Conservation (phyloP, 2,329 filamentous ascomycete genomes). For the Monosporascus cannonballus region DNA sequence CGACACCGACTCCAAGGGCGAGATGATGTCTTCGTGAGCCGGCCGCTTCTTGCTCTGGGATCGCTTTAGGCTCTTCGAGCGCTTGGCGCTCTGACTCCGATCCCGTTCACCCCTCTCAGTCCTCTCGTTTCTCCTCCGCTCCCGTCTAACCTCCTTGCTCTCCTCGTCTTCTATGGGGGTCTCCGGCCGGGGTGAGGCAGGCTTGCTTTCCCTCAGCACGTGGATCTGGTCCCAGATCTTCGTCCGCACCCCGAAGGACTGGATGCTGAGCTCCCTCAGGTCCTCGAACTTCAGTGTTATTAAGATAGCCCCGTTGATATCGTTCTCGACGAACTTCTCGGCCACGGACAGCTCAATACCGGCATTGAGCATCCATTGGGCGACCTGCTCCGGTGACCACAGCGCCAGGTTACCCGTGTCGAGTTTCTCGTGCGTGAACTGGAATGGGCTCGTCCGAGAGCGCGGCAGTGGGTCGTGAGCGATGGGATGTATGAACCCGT, state of each 20-base stretch:
- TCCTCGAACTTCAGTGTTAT: constrained; percentile 91
- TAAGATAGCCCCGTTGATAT: constrained; percentile 83
- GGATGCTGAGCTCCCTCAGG: constrained; percentile 72
- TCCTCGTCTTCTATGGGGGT: constrained; percentile 58
- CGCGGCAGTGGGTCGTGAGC: constrained; percentile 32
- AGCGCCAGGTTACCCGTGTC: constrained; percentile 53
- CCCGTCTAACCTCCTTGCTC: constrained; percentile 43
- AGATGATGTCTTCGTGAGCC: constrained; percentile 58
- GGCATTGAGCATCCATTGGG: constrained; percentile 78
- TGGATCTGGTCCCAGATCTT: constrained; percentile 77
- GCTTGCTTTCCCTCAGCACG: constrained; percentile 52
- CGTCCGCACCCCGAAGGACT: constrained; percentile 75
- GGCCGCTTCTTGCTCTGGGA: constrained; percentile 27
- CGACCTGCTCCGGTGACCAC: constrained; percentile 73
- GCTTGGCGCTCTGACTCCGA: constrained; percentile 24
- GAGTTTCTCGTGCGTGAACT: constrained; percentile 50
- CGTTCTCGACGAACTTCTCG: constrained; percentile 82
- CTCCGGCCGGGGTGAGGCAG: constrained; percentile 44
- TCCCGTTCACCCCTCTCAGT: constrained; percentile 12
- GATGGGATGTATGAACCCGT: constrained; percentile 31
- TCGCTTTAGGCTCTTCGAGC: constrained; percentile 30
- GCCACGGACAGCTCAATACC: constrained; percentile 73
- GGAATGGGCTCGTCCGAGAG: constrained; percentile 38
- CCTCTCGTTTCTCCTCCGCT: constrained; percentile 34
- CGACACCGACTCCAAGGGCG: constrained; percentile 76